Conservation (phyloP, 257 asterid species). For the Capsicum rhomboideum region DNA sequence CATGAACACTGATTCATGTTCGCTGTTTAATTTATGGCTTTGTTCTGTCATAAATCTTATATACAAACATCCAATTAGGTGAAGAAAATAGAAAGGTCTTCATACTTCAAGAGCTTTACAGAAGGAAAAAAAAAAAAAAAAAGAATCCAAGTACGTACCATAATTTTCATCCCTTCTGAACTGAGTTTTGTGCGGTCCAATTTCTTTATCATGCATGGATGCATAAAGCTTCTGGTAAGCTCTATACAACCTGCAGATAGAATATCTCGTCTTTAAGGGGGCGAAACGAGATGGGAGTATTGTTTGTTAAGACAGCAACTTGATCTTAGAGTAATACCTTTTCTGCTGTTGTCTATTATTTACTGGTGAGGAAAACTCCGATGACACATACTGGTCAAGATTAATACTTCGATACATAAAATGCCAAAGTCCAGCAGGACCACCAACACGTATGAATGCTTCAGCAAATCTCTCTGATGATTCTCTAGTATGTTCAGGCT, state of each 20-base stretch:
- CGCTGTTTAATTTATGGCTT: background rate
- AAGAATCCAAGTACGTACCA: conserved; percentile 34
- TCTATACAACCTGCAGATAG: conserved; percentile 57
- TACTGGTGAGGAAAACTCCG: conserved; percentile 86
- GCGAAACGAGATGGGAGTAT: background rate
- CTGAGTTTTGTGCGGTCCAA: conserved; percentile 92
- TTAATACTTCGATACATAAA: conserved; percentile 77
- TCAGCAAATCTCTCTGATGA: conserved; percentile 39
- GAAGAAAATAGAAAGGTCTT: background rate
- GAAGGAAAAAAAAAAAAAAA: background rate
- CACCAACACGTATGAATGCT: conserved; percentile 53
- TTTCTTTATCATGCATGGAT: conserved; percentile 81
- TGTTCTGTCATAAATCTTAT: background rate
- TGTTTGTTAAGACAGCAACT: conserved; percentile 1
- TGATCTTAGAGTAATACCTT: conserved; percentile 35
- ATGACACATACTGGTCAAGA: conserved; percentile 86
- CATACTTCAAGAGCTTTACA: background rate
- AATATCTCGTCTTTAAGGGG: conserved; percentile 2
- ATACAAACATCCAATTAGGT: background rate
- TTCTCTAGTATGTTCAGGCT: conserved; percentile 38
- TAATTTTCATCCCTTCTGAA: conserved; percentile 90
- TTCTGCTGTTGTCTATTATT: conserved; percentile 71
- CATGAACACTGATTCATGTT: background rate
- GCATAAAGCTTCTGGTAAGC: conserved; percentile 74
- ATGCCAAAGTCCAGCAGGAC: conserved; percentile 99